Evolutionary conservation across 306 rosid genomes (phyloP).

Genomic region (Ammopiptanthus mongolicus): DNA sequence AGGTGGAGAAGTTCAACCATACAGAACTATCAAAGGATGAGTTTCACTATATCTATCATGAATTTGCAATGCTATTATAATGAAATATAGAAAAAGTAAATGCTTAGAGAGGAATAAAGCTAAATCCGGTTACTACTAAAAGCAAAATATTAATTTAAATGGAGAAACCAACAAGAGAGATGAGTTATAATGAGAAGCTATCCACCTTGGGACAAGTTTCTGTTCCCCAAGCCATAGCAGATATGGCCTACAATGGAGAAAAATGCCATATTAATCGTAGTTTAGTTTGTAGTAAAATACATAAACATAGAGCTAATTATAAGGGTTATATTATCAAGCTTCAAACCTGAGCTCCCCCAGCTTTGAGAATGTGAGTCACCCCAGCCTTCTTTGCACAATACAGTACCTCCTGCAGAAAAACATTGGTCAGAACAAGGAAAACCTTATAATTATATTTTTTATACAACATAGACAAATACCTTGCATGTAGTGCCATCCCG

Average conservation of each 20-base stretch:
- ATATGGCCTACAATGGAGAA: conserved; percentile 60
- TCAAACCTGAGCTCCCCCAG: conserved; percentile 98
- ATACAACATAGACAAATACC: conserved; percentile 41
- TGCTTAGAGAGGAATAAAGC: not conserved
- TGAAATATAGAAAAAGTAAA: not conserved
- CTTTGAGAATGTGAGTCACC: conserved; percentile 93
- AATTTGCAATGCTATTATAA: not conserved
- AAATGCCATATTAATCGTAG: not conserved
- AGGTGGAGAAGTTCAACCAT: not conserved
- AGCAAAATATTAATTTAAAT: not conserved
- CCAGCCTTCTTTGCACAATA: conserved; percentile 99
- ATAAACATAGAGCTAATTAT: not conserved
- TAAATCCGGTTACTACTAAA: not conserved
- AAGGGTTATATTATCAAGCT: conserved; percentile 13
- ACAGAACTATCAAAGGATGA: not conserved
- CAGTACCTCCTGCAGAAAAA: conserved; percentile 70
- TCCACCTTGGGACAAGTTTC: conserved; percentile 92
- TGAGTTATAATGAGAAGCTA: conserved; percentile 1
- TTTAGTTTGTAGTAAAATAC: not conserved
- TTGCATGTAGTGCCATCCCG: conserved; percentile 84
- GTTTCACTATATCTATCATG: not conserved
- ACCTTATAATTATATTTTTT: not conserved
- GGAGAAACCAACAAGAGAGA: conserved; percentile 7
- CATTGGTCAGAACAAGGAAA: conserved; percentile 16
- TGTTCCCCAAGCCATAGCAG: conserved; percentile 99